These are phyloP conservation scores for Nicotiana tabacum DNA, from an alignment of 257 asterid species.

Conservation along the genomic window DNA sequence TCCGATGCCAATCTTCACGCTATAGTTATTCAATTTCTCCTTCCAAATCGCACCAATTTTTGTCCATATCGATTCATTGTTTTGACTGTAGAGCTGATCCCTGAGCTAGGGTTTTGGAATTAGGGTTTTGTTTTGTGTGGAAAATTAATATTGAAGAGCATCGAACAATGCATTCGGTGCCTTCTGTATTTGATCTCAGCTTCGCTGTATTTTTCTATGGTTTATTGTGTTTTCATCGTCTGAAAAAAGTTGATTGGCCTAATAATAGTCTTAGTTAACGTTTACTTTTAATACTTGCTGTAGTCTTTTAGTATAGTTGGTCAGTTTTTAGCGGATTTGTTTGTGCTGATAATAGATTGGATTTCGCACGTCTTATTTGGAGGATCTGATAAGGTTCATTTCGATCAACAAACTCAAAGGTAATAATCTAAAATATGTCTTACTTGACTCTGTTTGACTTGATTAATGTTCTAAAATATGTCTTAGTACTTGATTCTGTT, in stretches of 20 bases:
- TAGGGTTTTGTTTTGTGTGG: constrained; percentile 16
- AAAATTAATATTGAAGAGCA: constrained; percentile 32
- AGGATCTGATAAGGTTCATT: constrained; percentile 13
- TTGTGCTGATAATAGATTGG: not conserved
- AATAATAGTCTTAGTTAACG: constrained; percentile 48
- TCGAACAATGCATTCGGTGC: constrained; percentile 74
- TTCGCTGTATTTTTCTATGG: constrained; percentile 39
- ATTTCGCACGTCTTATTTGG: not conserved
- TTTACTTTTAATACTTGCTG: not conserved
- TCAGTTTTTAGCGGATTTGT: not conserved
- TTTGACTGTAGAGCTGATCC: not conserved
- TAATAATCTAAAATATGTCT: not conserved
- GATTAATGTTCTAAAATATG: too few species aligned
- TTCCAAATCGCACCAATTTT: not conserved
- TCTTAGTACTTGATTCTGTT: not conserved
- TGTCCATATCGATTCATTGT: not conserved
- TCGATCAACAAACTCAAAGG: not conserved
- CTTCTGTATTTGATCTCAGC: constrained; percentile 24
- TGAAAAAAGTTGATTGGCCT: constrained; percentile 59
- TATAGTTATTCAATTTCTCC: not conserved
- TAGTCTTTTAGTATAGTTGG: not conserved
- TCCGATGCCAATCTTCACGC: not conserved
- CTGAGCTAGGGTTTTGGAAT: constrained; percentile 1
- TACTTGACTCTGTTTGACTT: not conserved
- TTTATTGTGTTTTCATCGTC: constrained; percentile 53